These are phyloP conservation scores for Arthrobotrys sphaeroides DNA, from an alignment of 2,329 filamentous ascomycete species.

Conservation along the genomic window DNA sequence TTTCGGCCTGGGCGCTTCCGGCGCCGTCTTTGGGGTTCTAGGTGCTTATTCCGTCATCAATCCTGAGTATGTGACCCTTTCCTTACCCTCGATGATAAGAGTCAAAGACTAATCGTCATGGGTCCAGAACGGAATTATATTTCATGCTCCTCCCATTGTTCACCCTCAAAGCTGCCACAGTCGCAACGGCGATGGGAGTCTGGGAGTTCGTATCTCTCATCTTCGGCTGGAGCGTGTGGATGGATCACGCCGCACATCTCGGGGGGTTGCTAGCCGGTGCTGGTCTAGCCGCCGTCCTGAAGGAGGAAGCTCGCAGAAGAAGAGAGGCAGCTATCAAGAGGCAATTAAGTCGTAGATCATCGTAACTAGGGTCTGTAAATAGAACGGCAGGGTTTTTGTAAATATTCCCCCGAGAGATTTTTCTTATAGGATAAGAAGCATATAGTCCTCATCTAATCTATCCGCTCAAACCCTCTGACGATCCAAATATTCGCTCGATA, in stretches of 20 bases:
- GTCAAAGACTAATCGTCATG: slow-evolving; percentile 63
- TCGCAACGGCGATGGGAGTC: slow-evolving; percentile 68
- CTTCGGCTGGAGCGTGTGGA: slow-evolving; percentile 55
- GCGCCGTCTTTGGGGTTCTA: slow-evolving; percentile 70
- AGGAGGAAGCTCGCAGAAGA: slow-evolving; percentile 54
- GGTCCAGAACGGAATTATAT: slow-evolving; percentile 66
- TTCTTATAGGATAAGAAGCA: too few species aligned
- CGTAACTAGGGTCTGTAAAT: not conserved
- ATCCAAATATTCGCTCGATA: too few species aligned
- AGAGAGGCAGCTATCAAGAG: slow-evolving; percentile 55
- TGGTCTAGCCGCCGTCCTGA: slow-evolving; percentile 55
- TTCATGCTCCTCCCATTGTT: slow-evolving; percentile 64
- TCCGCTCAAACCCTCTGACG: too few species aligned
- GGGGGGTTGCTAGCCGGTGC: slow-evolving; percentile 60
- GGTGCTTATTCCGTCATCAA: slow-evolving; percentile 65
- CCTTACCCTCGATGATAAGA: not conserved
- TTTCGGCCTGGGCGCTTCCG: slow-evolving; percentile 73
- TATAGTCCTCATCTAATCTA: too few species aligned
- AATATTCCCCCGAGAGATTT: too few species aligned
- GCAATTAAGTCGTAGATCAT: slow-evolving; percentile 47
- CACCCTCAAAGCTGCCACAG: slow-evolving; percentile 63
- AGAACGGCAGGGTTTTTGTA: too few species aligned
- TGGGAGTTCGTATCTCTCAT: slow-evolving; percentile 61
- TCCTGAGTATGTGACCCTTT: slow-evolving; percentile 50
- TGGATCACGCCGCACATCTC: slow-evolving; percentile 62